Evolutionary conservation across 164 flowering plant genomes (phyloP), one percentile per base, ranked within the genome.

Genomic region (Cinnamomum micranthum): DNA sequence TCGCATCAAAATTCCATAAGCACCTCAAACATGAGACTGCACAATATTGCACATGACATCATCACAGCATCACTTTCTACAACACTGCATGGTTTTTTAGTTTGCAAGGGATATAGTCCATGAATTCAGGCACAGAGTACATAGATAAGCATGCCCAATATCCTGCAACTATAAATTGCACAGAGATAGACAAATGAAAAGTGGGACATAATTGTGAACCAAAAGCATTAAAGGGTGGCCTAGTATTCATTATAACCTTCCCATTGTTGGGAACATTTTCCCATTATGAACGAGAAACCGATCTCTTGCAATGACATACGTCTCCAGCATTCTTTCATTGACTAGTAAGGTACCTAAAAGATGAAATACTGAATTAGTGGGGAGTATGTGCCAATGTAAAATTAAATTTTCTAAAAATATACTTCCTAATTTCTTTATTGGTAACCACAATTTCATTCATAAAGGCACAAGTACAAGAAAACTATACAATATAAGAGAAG

Each of bases 241-340:
- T 6, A 22, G 67, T 28, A n/a, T 12, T 24, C 19, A 22, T 14
- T 25, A 47, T 81, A 77, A 95, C 99, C 98, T 94, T 82, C 99
- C 99, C 70, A 81, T 47, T 20, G 92, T 81, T 20, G 99, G 99
- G 81, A 96, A 92, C 99, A 96, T 90, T 81, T 89, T 94, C 62
- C 99, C 99, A 81, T 84, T 85, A 25, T 97, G 93, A 71, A 81
- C 81, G 71, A 96, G 95, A 72, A 94, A 94, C 19, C 97, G 84
- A 78, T 96, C 99, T 84, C 98, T 89, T 69, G 99, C 99, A 87
- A 96, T 96, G 64, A 94, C 97, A 83, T 96, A 96, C n/a, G 99
- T 85, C 80, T 96, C 99, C 77, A 96, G 87, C 99, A 96, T 96
- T 83, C 98, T 91, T 80, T 96, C 99, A 85, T 96, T 96, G 50